Conservation (phyloP, 176 grass and related monocot species). For the Lolium multiflorum region DNA sequence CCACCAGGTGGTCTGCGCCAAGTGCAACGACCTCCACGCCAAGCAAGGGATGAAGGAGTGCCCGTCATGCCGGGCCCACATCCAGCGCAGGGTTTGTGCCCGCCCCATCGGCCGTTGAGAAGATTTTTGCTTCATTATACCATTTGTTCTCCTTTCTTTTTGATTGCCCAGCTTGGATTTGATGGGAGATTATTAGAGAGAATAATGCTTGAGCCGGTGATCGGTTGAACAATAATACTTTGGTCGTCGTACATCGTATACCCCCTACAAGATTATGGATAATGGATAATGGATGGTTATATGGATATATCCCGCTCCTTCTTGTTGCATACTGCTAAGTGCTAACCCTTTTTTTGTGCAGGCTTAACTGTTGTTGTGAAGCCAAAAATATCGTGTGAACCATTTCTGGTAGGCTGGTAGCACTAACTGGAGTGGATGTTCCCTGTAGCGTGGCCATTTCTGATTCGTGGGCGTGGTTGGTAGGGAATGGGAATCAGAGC, state of each 20-base stretch:
- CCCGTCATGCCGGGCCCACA: slow-evolving; percentile 82
- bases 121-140: slow-evolving; percentile 49
- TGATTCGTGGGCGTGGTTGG: neutral
- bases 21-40: slow-evolving; percentile 82
- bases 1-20: slow-evolving; percentile 82
- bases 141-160: slow-evolving; percentile 26
- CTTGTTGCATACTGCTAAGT: neutral
- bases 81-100: slow-evolving; percentile 76
- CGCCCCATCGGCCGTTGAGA: slow-evolving; percentile 42
- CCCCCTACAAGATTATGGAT: neutral
- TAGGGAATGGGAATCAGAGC: neutral
- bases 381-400: slow-evolving; percentile 7
- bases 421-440: neutral
- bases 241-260: slow-evolving; percentile 19
- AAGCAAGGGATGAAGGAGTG: slow-evolving; percentile 98
- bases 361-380: neutral
- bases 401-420: neutral
- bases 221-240: slow-evolving; percentile 47
- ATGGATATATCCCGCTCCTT: slow-evolving; percentile 29
- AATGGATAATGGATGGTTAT: slow-evolving; percentile 47
- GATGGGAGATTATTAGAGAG: slow-evolving; percentile 42
- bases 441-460: neutral
- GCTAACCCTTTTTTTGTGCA: neutral
- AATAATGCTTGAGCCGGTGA: slow-evolving; percentile 55
- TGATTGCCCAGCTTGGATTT: slow-evolving; percentile 61